These are phyloP conservation scores for Ilyonectria destructans DNA, from an alignment of 2,329 filamentous ascomycete genomes.

Conservation along the genomic window DNA sequence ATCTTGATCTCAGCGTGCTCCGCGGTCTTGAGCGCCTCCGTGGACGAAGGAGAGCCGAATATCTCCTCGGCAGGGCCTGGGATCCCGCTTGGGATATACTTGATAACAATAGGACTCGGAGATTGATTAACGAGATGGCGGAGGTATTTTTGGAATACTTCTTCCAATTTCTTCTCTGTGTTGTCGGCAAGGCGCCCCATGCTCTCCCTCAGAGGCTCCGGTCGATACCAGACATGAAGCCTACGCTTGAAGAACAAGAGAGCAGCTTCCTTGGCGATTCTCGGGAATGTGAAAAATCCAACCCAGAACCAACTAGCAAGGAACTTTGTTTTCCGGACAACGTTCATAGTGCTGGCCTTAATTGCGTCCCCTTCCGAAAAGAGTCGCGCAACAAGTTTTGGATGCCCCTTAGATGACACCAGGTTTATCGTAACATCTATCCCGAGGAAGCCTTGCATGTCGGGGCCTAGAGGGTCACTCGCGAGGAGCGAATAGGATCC, in stretches of 20 bases:
- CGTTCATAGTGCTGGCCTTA: conserved; percentile 65
- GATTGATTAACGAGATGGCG: conserved; percentile 65
- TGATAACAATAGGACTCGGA: conserved; percentile 62
- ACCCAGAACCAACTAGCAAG: conserved; percentile 77
- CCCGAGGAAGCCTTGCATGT: conserved; percentile 56
- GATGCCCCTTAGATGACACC: conserved; percentile 71
- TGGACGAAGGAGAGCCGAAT: conserved; percentile 55
- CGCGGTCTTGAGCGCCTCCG: conserved; percentile 27
- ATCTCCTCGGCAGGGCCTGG: conserved; percentile 55
- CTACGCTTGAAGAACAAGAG: conserved; percentile 70
- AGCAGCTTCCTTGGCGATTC: conserved; percentile 75
- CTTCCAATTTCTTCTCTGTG: conserved; percentile 65
- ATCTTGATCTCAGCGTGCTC: conserved; percentile 70
- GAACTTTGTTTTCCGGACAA: conserved; percentile 62
- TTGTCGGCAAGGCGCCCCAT: conserved; percentile 68
- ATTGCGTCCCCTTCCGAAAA: conserved; percentile 67
- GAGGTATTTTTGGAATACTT: conserved; percentile 65
- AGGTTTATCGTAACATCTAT: conserved; percentile 76
- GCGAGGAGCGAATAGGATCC: conserved; percentile 69
- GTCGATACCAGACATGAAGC: conserved; percentile 77
- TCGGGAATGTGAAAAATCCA: conserved; percentile 76
- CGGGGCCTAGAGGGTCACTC: conserved; percentile 61
- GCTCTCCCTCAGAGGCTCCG: conserved; percentile 73
- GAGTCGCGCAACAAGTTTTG: conserved; percentile 75
- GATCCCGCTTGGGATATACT: conserved; percentile 69